Base-by-base conservation (phyloP, 1,139 yeast genomes). In the Debaryomyces fabryi region DNA sequence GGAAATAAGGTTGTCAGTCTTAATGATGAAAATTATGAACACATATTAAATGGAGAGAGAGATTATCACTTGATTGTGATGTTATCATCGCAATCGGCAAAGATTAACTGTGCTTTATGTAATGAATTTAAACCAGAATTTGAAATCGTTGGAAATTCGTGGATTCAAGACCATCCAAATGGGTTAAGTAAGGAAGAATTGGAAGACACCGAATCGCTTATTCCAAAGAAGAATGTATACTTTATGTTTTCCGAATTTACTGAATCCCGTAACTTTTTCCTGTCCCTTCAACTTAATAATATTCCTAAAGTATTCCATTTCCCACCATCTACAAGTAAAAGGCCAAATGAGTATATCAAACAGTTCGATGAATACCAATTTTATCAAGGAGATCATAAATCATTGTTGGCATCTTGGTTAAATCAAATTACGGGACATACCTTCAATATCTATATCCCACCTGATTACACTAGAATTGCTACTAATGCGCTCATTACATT, bases 41-140 rank as follows among this genome's bases (percentile, higher is more conserved):
- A 71, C 34, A 65, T 87, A 27, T 74, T 91, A 51, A 71, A 72
- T 27, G 91, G 92, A 1, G 85, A 85, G 23, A 78, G 93, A 59
- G 91, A 90, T 59, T 85, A 82, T 64, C 80, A 86, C 43, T 60
- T 88, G 16, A 76, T 88, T 23, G 66, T 85, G 38, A 74, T 87
- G 47, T 70, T 93, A 56, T 88, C 97, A 0, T 91, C 97, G 2
- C 80, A 85, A 15, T 78, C 84, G 34, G 74, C 89, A 0, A 83
- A 82, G 56, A 79, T 90, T 62, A 89, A 89, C 32, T 93, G 99
- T 70, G 74, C 76, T 2, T 74, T 89, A 51, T 93, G 99, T 75
- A 60, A 72, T 23, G 83, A 85, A 44, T 78, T 88, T 58, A 82
- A 79, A 34, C 96, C 97, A 1, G 82, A 80, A 44, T 89, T 69